phyloP scores from a whole-genome alignment of 441 rosid genomes.

The Bocquillonia castaneifolia region DNA sequence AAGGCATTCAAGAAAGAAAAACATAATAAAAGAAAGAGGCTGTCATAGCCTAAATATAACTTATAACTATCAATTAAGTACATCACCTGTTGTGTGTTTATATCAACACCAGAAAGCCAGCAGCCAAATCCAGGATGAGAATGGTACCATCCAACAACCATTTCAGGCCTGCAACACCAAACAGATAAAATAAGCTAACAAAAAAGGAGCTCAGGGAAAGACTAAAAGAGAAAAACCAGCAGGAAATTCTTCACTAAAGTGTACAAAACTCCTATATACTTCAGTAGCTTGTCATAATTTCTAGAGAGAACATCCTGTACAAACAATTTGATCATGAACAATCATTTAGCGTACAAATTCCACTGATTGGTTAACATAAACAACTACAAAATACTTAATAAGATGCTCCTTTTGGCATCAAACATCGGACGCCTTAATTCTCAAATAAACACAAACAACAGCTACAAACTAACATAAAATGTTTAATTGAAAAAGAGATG shows the following conservation, averaged over 20 bases:
- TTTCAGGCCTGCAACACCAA: slow-evolving; percentile 73
- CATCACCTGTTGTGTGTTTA: slow-evolving; percentile 88
- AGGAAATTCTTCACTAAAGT: no score
- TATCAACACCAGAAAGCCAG: slow-evolving; percentile 99
- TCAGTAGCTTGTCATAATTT: not conserved
- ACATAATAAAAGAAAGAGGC: no score
- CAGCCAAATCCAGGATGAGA: slow-evolving; percentile 99
- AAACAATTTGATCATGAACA: no score
- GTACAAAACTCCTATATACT: not conserved
- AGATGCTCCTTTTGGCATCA: not conserved
- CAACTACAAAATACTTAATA: not conserved
- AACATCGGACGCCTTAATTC: not conserved
- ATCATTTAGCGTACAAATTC: no score
- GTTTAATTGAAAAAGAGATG: no score
- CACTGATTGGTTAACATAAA: no score
- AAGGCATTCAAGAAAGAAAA: no score
- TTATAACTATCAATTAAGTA: no score
- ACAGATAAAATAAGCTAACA: slow-evolving; percentile 1
- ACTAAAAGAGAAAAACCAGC: not conserved
- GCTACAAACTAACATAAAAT: not conserved
- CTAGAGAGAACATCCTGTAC: not conserved
- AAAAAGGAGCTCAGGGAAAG: not conserved
- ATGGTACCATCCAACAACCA: slow-evolving; percentile 99
- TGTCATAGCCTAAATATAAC: no score
- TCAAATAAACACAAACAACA: not conserved